Conservation (phyloP, 345 rosid genomes). For the Cardamine resedifolia region DNA sequence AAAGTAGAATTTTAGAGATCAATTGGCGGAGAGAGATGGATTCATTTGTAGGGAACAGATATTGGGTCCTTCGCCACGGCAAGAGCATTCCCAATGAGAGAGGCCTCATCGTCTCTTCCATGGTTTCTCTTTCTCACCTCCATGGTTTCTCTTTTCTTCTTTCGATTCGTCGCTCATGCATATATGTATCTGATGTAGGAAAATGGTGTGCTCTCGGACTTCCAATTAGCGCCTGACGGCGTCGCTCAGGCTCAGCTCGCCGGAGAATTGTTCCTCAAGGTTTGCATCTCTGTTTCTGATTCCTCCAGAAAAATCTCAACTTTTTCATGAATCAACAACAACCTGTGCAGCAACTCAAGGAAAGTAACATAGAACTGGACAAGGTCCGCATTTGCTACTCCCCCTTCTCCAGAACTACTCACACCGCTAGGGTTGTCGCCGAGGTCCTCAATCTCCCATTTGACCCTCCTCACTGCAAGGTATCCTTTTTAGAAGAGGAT, state of each 20-base stretch:
- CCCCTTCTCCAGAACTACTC: constrained; percentile 82
- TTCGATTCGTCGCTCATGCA: neutral
- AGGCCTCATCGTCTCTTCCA: constrained; percentile 75
- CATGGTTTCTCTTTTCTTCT: neutral
- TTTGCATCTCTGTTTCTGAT: constrained; percentile 10
- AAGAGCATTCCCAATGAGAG: constrained; percentile 90
- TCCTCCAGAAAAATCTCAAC: neutral
- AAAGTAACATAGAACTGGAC: constrained; percentile 50
- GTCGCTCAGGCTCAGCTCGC: constrained; percentile 72
- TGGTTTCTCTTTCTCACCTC: constrained; percentile 43
- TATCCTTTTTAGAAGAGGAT: neutral
- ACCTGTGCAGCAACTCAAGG: constrained; percentile 62
- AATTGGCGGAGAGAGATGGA: constrained; percentile 36
- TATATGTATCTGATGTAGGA: constrained; percentile 39
- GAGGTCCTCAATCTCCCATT: constrained; percentile 67
- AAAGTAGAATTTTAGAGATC: neutral
- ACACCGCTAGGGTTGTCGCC: constrained; percentile 75
- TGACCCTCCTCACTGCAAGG: constrained; percentile 78
- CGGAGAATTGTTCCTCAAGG: constrained; percentile 71
- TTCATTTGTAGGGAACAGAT: constrained; percentile 50
- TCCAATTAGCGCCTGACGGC: constrained; percentile 71
- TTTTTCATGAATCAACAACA: too few species aligned
- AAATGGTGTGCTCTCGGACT: constrained; percentile 67
- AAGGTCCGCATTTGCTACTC: constrained; percentile 86
- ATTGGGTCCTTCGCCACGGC: constrained; percentile 84